Conservation (phyloP, 2,329 filamentous ascomycete genomes). For the Colletotrichum agaves region DNA sequence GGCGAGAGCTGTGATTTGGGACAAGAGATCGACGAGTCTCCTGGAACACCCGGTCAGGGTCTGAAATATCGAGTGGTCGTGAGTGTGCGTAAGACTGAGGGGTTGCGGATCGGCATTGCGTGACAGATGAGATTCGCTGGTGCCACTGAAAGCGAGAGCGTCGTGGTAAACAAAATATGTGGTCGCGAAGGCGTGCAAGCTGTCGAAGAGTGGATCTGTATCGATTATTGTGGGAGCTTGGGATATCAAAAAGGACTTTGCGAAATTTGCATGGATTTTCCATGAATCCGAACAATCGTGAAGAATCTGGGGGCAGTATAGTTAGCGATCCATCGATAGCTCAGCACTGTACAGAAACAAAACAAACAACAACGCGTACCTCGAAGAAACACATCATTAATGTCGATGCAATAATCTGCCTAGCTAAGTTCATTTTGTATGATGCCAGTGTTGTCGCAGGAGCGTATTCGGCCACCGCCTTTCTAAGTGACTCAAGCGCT, state of each 20-base stretch:
- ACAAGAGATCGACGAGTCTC: neutral
- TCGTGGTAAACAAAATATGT: neutral
- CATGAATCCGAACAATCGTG: neutral
- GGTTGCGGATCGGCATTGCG: no score
- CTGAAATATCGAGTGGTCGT: neutral
- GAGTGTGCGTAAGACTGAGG: neutral
- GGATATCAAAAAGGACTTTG: neutral
- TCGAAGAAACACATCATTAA: slow-evolving; percentile 5
- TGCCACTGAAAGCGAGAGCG: neutral
- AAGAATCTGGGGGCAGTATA: neutral
- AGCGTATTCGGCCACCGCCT: neutral
- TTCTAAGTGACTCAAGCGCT: neutral
- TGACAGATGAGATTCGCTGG: neutral
- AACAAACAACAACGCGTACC: neutral
- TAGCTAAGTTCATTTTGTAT: neutral
- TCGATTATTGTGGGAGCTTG: neutral
- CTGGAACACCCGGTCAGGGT: neutral
- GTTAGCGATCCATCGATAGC: neutral
- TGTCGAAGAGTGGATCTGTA: neutral
- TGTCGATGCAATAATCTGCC: neutral
- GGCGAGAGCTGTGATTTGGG: neutral
- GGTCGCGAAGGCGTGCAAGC: neutral
- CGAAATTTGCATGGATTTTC: neutral
- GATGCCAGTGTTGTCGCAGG: neutral
- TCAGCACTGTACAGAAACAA: neutral